phyloP scores from a whole-genome alignment of 2,329 filamentous ascomycete genomes.

The Neofusicoccum ribis region DNA sequence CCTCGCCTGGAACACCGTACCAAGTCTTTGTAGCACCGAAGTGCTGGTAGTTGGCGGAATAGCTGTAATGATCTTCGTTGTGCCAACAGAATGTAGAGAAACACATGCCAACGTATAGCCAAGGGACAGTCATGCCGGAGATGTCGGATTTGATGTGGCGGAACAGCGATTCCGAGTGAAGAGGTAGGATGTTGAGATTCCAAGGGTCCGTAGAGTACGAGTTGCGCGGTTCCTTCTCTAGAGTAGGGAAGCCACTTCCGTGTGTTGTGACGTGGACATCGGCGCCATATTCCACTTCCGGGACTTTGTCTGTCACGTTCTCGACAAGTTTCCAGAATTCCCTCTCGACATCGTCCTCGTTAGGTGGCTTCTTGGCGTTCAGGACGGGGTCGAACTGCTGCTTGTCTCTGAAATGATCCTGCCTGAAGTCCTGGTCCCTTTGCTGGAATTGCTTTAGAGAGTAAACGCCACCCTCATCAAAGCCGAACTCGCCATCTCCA shows the following conservation, averaged over 20 bases:
- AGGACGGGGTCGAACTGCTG: constrained; percentile 84
- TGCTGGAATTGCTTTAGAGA: constrained; percentile 95
- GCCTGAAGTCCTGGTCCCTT: constrained; percentile 92
- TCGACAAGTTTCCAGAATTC: constrained; percentile 97
- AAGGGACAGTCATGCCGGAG: constrained; percentile 98
- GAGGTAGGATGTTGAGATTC: constrained; percentile 91
- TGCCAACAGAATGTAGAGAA: constrained; percentile 99
- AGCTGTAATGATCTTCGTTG: constrained; percentile 96
- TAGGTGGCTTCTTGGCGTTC: constrained; percentile 77
- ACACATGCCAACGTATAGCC: constrained; percentile 99
- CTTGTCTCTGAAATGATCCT: constrained; percentile 86
- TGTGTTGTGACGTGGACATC: constrained; percentile 98
- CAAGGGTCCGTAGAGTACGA: constrained; percentile 87
- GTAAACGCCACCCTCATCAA: constrained; percentile 94
- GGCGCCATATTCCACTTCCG: constrained; percentile 93
- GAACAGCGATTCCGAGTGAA: constrained; percentile 90
- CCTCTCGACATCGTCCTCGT: constrained; percentile 91
- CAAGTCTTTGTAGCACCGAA: constrained; percentile 98
- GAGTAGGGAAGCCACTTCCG: constrained; percentile 92
- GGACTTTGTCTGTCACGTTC: constrained; percentile 86
- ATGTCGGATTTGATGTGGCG: constrained; percentile 97
- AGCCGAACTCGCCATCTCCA: constrained; percentile 94
- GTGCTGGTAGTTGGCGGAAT: constrained; percentile 97
- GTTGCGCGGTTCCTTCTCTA: constrained; percentile 85
- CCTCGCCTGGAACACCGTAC: constrained; percentile 95